These are phyloP conservation scores for Axilococcus clingmanii DNA, from an alignment of 139 green algal species.

Conservation along the genomic window DNA sequence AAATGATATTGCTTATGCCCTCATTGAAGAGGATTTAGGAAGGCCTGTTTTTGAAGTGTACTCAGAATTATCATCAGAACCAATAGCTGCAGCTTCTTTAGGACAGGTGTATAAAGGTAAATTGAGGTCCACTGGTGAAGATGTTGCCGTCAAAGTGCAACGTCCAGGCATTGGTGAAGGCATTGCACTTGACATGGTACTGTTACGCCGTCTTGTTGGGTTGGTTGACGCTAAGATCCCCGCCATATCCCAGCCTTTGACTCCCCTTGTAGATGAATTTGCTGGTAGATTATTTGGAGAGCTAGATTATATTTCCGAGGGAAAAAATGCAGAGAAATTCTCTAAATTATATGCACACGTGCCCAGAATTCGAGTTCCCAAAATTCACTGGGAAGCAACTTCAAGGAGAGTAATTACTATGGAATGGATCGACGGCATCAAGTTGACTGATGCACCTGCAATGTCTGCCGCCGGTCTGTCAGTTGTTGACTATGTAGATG, in stretches of 20 bases:
- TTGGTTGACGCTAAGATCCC: conserved; percentile 57
- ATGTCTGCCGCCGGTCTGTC: conserved; percentile 58
- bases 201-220: conserved; percentile 70
- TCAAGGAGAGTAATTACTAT: conserved; percentile 75
- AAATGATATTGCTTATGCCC: conserved; percentile 9
- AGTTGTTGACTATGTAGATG: conserved; percentile 89
- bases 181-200: conserved; percentile 84
- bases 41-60: conserved; percentile 49
- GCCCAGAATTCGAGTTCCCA: conserved; percentile 57
- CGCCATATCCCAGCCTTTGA: conserved; percentile 61
- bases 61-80: conserved; percentile 45
- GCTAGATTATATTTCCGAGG: conserved; percentile 90
- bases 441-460: conserved; percentile 70
- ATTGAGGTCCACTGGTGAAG: conserved; percentile 60
- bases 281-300: conserved; percentile 86
- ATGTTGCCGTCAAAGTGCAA: conserved; percentile 96
- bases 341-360: conserved; percentile 56
- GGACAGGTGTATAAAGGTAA: conserved; percentile 82
- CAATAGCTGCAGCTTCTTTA: conserved; percentile 75
- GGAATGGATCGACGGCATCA: conserved; percentile 96
- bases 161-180: conserved; percentile 78
- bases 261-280: conserved; percentile 95
- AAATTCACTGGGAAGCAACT: conserved; percentile 64
- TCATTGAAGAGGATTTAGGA: conserved; percentile 83
- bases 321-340: conserved; percentile 82